A percentile compares a stretch with the other conserved stretches of the same genome.
phyloP scores from a whole-genome alignment of 257 asterid species.

The Nicotiana undulata region DNA sequence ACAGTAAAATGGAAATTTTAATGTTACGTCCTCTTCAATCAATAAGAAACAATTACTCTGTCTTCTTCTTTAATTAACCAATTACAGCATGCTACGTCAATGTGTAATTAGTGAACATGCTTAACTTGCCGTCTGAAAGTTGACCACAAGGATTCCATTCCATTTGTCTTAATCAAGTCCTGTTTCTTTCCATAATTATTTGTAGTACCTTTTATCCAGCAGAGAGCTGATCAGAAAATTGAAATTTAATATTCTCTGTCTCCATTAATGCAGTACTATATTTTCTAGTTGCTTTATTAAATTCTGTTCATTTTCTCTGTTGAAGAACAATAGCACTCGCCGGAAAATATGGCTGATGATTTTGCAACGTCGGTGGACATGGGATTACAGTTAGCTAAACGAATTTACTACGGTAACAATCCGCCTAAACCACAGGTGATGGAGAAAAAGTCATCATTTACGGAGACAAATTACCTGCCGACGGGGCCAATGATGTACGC shows the following conservation, averaged over 20 bases:
- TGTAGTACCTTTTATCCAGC: not conserved
- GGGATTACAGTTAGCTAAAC: conserved; percentile 57
- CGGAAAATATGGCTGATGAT: conserved; percentile 52
- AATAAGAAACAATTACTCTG: too few relatives aligned
- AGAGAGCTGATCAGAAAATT: not conserved
- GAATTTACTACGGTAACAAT: conserved; percentile 67
- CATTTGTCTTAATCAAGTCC: not conserved
- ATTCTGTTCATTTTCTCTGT: not conserved
- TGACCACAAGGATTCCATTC: conserved; percentile 1
- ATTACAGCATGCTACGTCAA: not conserved
- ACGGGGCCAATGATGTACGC: conserved; percentile 78
- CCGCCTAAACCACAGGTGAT: conserved; percentile 32
- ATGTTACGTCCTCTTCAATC: too few relatives aligned
- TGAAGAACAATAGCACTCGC: not conserved
- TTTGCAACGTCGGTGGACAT: conserved; percentile 55
- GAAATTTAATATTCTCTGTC: not conserved
- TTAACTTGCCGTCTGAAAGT: conserved; percentile 7
- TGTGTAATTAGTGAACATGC: not conserved
- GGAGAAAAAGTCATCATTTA: conserved; percentile 28
- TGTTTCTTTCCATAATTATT: not conserved
- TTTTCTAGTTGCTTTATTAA: not conserved
- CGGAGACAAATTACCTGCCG: conserved; percentile 36
- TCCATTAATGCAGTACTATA: not conserved
- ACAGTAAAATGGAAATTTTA: too few relatives aligned
- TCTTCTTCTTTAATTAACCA: not conserved